phyloP scores from a whole-genome alignment of 2,329 filamentous ascomycete species.

The Pseudogymnoascus sp. region DNA sequence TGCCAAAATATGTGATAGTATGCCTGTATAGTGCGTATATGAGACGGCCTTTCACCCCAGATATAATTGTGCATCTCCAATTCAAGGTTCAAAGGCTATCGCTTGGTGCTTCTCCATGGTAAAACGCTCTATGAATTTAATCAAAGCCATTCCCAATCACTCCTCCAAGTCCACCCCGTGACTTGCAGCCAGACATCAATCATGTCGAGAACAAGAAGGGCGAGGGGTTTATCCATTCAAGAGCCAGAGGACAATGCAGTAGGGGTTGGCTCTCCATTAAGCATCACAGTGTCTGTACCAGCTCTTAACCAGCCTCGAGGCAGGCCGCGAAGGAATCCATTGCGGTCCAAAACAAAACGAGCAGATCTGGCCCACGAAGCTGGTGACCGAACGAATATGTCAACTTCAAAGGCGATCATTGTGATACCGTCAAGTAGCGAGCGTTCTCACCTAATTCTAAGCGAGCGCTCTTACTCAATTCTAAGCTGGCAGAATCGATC shows the following conservation, averaged over 20 bases:
- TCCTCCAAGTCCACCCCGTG: background rate
- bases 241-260: background rate
- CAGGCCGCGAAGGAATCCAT: background rate
- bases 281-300: background rate
- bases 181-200: background rate
- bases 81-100: no score
- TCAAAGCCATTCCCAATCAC: background rate
- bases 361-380: background rate
- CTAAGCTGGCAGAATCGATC: no score
- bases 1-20: no score
- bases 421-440: background rate
- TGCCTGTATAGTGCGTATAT: no score
- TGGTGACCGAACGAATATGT: background rate
- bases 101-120: no score
- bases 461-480: no score
- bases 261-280: background rate
- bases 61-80: no score
- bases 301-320: background rate
- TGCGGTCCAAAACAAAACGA: background rate
- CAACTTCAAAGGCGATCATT: constrained; percentile 3
- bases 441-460: no score
- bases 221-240: background rate
- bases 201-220: background rate
- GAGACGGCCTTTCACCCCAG: no score
- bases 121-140: background rate